phyloP scores from a whole-genome alignment of 306 rosid genomes.

The Heteromeles arbutifolia region DNA sequence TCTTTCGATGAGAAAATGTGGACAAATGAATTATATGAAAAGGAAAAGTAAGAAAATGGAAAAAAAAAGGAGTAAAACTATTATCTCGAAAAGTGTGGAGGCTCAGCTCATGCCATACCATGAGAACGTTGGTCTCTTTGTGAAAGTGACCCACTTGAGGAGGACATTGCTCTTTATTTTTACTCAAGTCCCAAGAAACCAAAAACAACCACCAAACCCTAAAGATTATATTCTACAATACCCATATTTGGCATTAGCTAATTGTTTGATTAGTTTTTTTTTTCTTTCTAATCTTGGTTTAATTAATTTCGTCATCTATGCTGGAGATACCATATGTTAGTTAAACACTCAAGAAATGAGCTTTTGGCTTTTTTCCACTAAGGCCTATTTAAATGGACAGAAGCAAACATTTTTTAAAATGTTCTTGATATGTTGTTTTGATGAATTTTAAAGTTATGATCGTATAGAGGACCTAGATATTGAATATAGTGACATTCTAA shows the following conservation, averaged over 20 bases:
- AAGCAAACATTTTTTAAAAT: background rate
- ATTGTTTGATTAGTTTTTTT: slow-evolving; percentile 18
- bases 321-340: background rate
- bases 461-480: background rate
- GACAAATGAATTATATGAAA: background rate
- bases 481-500: slow-evolving; percentile 7
- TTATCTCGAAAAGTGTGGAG: slow-evolving; percentile 33
- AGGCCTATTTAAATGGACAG: background rate
- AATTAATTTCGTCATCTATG: background rate
- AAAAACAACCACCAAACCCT: slow-evolving; percentile 17
- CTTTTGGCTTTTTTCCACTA: background rate
- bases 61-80: slow-evolving; percentile 15
- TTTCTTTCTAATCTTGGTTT: slow-evolving; percentile 6
- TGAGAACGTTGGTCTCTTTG: slow-evolving; percentile 69
- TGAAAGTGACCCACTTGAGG: slow-evolving; percentile 55
- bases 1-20: background rate
- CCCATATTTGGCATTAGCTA: background rate
- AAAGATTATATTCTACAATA: slow-evolving; percentile 11
- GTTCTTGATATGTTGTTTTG: background rate
- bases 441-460: background rate
- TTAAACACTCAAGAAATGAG: background rate
- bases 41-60: slow-evolving; percentile 9
- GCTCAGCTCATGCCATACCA: slow-evolving; percentile 20
- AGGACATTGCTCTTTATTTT: slow-evolving; percentile 40
- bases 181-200: slow-evolving; percentile 29